Evolutionary conservation across 345 rosid species (phyloP), one percentile per base, ranked within the genome.

Genomic region (Aquilaria malaccensis): DNA sequence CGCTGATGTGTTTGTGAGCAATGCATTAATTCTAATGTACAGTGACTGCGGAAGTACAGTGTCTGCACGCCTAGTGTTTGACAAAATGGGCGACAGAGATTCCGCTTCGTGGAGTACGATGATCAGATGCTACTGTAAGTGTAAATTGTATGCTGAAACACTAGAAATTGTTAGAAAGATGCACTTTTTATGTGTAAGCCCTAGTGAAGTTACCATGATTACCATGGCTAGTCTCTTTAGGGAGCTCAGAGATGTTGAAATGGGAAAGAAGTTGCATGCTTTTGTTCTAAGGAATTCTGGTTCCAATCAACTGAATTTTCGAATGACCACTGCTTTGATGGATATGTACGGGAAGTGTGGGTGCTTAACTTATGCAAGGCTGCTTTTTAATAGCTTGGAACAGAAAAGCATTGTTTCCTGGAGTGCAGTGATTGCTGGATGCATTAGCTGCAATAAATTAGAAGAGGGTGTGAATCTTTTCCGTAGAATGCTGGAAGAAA

Each of bases 101-200:
- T 65, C n/a, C 37, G 80, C 78, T 60, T 76, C 88, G 9, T 83
- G 85, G 88, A 83, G 79, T 67, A 72, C 77, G 11, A 76, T 80
- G 79, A 76, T 83, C 57, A 50, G 78, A 47, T 48, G 76, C 45
- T 76, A 71, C 58, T 22, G 59, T 53, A 72, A 63, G 11, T 62
- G 33, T 6, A 70, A 70, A 62, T 67, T 62, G 45, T 50, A 69
- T 12, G 55, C 45, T 55, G 73, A 80, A 55, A 81, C 76, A 15
- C 37, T 81, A 59, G 55, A 56, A 32, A 41, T 72, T 32, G 52
- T 79, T 45, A 68, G 70, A 60, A 71, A 72, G 29, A 76, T 81
- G 83, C 61, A 7, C 3, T 32, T 45, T 37, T 47, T 47, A 48
- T 51, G 60, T 55, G 60, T 74, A n/a, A 70, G 69, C 69, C 80